Conservation (phyloP, 2,329 filamentous ascomycete genomes). For the Epichloe brachyelytri region DNA sequence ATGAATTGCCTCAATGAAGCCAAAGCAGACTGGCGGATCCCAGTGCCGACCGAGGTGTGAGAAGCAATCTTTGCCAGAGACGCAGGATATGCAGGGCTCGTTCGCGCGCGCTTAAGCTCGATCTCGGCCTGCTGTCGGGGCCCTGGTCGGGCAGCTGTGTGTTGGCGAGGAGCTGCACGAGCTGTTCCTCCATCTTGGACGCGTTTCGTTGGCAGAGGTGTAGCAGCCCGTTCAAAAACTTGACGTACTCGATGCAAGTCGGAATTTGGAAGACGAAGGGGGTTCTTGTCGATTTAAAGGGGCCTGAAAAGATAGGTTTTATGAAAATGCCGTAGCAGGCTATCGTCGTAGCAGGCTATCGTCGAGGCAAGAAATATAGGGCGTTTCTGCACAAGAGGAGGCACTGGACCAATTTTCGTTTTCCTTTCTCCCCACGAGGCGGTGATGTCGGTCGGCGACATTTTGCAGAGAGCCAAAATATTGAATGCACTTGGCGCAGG, state of each 20-base stretch:
- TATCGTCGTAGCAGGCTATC: background rate
- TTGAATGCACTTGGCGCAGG: background rate
- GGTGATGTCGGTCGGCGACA: background rate
- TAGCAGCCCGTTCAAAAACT: background rate
- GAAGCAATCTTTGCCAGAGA: constrained; percentile 71
- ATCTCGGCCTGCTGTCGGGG: constrained; percentile 75
- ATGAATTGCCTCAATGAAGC: constrained; percentile 73
- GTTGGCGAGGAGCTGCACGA: constrained; percentile 76
- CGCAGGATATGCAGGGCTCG: constrained; percentile 59
- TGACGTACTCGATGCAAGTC: background rate
- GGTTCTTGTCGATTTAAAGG: background rate
- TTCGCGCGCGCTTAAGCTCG: constrained; percentile 60
- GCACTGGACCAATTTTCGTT: background rate
- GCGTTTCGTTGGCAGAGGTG: constrained; percentile 1
- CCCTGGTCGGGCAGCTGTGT: constrained; percentile 67
- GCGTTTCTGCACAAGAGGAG: background rate
- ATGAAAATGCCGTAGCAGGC: background rate
- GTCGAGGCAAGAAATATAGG: background rate
- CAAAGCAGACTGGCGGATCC: constrained; percentile 73
- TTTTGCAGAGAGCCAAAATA: background rate
- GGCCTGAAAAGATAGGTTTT: background rate
- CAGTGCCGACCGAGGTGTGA: constrained; percentile 57
- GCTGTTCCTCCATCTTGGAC: constrained; percentile 71
- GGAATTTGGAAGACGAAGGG: background rate
- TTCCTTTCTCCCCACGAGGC: background rate